Percentiles rank a stretch among this genome's conserved stretches.
These are phyloP conservation scores for Adenanthera pavonina DNA, from an alignment of 306 rosid species.

Conservation along the genomic window DNA sequence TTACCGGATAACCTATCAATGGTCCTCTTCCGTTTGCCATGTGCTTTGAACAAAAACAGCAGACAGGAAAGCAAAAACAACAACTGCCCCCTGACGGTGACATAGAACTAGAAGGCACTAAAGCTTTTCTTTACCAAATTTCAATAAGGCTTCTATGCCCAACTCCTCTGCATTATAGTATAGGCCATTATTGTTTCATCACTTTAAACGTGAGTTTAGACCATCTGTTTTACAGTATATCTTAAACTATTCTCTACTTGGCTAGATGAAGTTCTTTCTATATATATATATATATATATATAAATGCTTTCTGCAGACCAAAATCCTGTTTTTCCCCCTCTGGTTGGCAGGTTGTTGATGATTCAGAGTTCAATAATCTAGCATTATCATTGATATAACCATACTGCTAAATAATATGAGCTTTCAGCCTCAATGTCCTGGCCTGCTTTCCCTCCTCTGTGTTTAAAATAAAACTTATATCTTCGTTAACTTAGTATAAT, in stretches of 20 bases:
- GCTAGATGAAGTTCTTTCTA: not conserved
- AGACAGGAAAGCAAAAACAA: not conserved
- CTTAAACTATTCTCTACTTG: conserved; percentile 7
- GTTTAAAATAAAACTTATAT: not conserved
- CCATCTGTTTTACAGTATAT: not conserved
- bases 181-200: not conserved
- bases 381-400: not conserved
- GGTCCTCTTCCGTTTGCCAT: conserved; percentile 31
- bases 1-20: conserved; percentile 38
- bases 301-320: not conserved
- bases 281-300: no score
- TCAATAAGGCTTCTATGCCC: not conserved
- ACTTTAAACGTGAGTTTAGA: not conserved
- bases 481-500: not conserved
- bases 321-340: not conserved
- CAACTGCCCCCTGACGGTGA: not conserved
- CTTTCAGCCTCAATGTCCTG: not conserved
- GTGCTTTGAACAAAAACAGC: conserved; percentile 13
- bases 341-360: conserved; percentile 47
- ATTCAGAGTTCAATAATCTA: conserved; percentile 29
- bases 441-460: not conserved
- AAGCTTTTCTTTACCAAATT: not conserved
- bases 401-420: not conserved
- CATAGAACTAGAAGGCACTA: not conserved
- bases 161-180: not conserved